Evolutionary conservation across 441 rosid genomes (phyloP), one percentile per base, ranked within the genome.

Genomic region (Pelargonium fulgidum): DNA sequence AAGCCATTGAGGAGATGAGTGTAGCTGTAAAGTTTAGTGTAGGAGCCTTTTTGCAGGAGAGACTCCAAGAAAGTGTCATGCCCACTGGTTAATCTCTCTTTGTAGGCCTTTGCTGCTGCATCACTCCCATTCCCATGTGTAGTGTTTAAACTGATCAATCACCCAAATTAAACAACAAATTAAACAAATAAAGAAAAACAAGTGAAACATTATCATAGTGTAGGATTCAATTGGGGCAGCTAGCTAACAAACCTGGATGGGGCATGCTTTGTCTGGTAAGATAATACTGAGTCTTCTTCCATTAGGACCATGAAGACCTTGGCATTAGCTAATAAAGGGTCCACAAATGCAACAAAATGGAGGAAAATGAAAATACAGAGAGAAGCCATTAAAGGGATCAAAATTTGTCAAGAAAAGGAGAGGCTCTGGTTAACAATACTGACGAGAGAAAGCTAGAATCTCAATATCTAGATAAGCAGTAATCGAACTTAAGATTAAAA

Each of bases 1-100:
- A 85, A 75, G 7, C 88, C 88, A 47, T 80, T 85, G 29, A 83
- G 72, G 71, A 85, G 73, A 79, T 85, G 84, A 64, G 83, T 77
- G 61, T 79, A 85, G 75, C 88, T 85, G 62, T 85, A 83, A 73
- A 83, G 84, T 66, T 85, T 83, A 44, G 75, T 75, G 65, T 81
- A 83, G 14, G 79, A 72, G 64, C 75, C 81, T 24, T 75, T 65
- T 4, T 63, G 72, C 19, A 82, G 79, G 68, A 73, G 65, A 70
- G 84, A 75, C 44, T 79, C 85, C 58, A 84, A 68, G 70, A 84
- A 76, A 22, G 44, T 61, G 72, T 81, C 79, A 70, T 84, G 88
- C 29, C 68, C 64, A 17, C 47, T 64, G 54, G 63, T 48, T 68
- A 81, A 68, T 61, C 44, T 72, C 72, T 79, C 67, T 70, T 77